These are phyloP conservation scores for Roridomyces roridus DNA, from an alignment of 768 basidiomycete genomes.

Conservation along the genomic window DNA sequence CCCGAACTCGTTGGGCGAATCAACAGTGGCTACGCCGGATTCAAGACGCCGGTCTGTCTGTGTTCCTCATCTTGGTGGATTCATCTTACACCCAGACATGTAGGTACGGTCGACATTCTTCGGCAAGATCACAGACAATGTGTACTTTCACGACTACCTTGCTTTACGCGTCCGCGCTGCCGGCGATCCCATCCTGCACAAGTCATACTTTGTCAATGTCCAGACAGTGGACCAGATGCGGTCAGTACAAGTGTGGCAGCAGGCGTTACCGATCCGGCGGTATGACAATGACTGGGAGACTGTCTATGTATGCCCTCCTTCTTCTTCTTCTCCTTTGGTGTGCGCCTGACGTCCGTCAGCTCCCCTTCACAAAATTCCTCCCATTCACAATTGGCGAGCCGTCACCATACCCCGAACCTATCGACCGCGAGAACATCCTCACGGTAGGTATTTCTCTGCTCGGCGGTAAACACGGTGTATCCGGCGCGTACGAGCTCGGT, in stretches of 20 bases:
- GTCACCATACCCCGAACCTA: conserved; percentile 71
- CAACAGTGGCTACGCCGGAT: conserved; percentile 89
- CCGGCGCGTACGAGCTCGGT: conserved; percentile 83
- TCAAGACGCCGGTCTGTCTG: conserved; percentile 74
- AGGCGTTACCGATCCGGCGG: conserved; percentile 81
- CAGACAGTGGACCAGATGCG: conserved; percentile 85
- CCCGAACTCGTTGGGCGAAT: conserved; percentile 71
- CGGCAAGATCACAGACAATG: conserved; percentile 85
- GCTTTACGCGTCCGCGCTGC: conserved; percentile 78
- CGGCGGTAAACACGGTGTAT: conserved; percentile 78
- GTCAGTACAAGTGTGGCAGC: conserved; percentile 89
- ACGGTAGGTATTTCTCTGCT: conserved; percentile 88
- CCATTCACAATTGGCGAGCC: conserved; percentile 77
- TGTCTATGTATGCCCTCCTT: conserved; percentile 63
- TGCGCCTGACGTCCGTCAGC: conserved; percentile 47
- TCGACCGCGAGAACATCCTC: conserved; percentile 77
- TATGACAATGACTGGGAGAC: conserved; percentile 80
- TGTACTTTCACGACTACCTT: conserved; percentile 81
- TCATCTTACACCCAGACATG: neutral
- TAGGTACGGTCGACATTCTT: conserved; percentile 84
- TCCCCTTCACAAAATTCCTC: conserved; percentile 81
- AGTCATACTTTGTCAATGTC: conserved; percentile 92
- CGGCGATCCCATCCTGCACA: conserved; percentile 77
- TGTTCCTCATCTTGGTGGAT: conserved; percentile 1
- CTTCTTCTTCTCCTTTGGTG: conserved; percentile 20